These are phyloP conservation scores for Candida vartiovaarae DNA, from an alignment of 805 yeast species.

Conservation along the genomic window DNA sequence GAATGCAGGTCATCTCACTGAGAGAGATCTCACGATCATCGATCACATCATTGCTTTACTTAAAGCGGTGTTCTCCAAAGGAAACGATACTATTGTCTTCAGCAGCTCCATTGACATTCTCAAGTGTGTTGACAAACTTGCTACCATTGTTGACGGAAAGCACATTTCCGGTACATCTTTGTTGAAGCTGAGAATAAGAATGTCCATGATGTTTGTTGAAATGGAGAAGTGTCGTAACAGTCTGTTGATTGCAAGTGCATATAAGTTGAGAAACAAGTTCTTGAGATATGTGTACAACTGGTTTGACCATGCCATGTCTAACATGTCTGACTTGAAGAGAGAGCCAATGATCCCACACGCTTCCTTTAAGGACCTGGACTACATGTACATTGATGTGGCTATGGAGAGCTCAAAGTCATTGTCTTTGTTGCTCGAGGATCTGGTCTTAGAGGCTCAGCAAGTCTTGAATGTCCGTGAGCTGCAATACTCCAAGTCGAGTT, in stretches of 20 bases:
- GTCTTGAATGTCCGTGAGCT: conserved; percentile 47
- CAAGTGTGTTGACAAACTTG: conserved; percentile 15
- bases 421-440: conserved; percentile 44
- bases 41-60: conserved; percentile 45
- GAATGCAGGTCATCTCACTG: conserved; percentile 17
- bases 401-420: conserved; percentile 56
- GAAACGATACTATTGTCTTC: conserved; percentile 25
- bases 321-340: conserved; percentile 24
- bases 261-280: conserved; percentile 38
- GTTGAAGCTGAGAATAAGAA: conserved; percentile 35
- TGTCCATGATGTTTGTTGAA: conserved; percentile 32
- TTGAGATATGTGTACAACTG: conserved; percentile 42
- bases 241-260: conserved; percentile 38
- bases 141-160: conserved; percentile 14
- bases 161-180: conserved; percentile 3
- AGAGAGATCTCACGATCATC: conserved; percentile 29
- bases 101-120: conserved; percentile 28
- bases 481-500: conserved; percentile 47
- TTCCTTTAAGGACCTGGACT: conserved; percentile 33
- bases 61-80: conserved; percentile 32
- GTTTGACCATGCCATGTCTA: conserved; percentile 46
- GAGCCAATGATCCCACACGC: conserved; percentile 1
- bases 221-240: conserved; percentile 29
- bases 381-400: conserved; percentile 51
- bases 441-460: conserved; percentile 54